Base-by-base conservation (phyloP, 148 eudicot genomes). In the Rhododendron simsii region DNA sequence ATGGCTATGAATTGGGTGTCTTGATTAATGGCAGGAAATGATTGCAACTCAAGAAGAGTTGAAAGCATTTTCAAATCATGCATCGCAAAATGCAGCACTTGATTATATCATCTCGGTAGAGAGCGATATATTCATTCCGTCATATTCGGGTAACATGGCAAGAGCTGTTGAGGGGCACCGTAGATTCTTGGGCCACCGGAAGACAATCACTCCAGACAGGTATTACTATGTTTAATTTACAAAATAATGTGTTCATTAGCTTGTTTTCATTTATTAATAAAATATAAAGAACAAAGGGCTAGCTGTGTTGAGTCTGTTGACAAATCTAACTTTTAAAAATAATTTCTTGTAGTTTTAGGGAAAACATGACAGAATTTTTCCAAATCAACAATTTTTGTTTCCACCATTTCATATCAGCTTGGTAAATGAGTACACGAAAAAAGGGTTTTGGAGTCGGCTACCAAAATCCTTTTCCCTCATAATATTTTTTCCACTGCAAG, bases 81-180 rank as follows among this genome's bases (percentile, higher is more conserved):
- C 98, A 84, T 90, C 98, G 73, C 98, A 96, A 91, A 88, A 90
- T 87, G 98, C 98, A 86, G 98, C 98, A 53, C 93, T 96, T 86
- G 98, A 96, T 91, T 96, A 95, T 82, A 93, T 96, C 50, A 92
- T 96, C 44, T 96, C 98, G 33, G 87, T 95, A 69, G 96, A 96
- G 87, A 95, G 98, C 88, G 92, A 95, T 85, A 90, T 95, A 81
- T 96, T 96, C 88, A 88, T 96, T 88, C 94, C 98, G 44, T 93
- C 98, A 83, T 90, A 93, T 89, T 93, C 96, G 23, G 98, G 98
- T 83, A 95, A 96, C 90, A 96, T 96, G 98, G 98, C 98, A 51
- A 90, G 95, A 88, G 91, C 98, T 84, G 95, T 96, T 90, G 98
- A 96, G 87, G 98, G 98, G 59, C 98, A 96, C 84, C 96, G 98